Conservation (phyloP, 257 asterid genomes). For the Solanum paucissectum region DNA sequence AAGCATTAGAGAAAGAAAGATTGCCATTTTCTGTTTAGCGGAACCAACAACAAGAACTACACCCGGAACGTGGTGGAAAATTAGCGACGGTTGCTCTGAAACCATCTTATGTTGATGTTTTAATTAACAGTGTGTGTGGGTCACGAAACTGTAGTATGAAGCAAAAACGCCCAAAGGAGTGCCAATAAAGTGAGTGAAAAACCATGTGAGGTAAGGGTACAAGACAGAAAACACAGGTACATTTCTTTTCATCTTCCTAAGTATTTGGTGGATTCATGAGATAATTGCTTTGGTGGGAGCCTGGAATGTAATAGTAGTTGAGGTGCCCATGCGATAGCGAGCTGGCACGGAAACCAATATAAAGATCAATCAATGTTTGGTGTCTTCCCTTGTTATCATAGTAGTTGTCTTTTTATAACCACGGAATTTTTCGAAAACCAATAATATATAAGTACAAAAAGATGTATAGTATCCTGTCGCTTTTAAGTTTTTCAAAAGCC, state of each 20-base stretch:
- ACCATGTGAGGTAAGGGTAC: neutral
- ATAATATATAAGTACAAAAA: neutral
- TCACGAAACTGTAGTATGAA: neutral
- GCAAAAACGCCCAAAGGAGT: too few relatives aligned
- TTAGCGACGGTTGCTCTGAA: neutral
- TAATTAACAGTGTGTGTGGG: neutral
- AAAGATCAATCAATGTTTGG: neutral
- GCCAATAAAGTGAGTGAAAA: neutral
- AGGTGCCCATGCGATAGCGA: too few relatives aligned
- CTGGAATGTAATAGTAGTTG: neutral
- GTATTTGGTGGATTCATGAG: neutral
- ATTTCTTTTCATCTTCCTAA: neutral
- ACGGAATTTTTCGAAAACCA: neutral
- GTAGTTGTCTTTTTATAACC: neutral
- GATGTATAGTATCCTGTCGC: neutral
- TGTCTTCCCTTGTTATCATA: neutral
- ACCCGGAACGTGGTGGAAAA: neutral
- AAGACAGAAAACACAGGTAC: neutral
- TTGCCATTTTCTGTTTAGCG: neutral
- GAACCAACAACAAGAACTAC: neutral
- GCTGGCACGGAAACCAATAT: neutral
- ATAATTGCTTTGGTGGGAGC: neutral
- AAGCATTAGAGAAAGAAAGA: neutral
- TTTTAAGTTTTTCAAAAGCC: neutral
- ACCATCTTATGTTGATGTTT: neutral